These are phyloP conservation scores for Apiospora arundinis DNA, from an alignment of 2,329 filamentous ascomycete genomes.

Conservation along the genomic window DNA sequence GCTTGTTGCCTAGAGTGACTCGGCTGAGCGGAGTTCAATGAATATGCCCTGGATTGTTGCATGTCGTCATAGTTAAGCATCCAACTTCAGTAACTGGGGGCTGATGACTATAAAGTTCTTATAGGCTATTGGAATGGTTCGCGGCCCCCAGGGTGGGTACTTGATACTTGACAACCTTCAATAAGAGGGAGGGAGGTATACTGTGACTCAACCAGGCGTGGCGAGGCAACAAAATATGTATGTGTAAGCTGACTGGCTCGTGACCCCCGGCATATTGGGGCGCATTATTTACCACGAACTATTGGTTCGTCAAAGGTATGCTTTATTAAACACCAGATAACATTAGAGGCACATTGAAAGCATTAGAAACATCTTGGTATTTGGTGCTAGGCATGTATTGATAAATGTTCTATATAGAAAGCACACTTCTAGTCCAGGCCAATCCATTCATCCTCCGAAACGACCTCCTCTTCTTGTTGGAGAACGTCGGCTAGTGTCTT, in stretches of 20 bases:
- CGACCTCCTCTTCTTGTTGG: conserved; percentile 32
- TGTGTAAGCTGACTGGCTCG: not conserved
- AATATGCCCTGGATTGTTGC: too few species aligned
- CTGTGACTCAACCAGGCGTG: not conserved
- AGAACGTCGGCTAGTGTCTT: conserved; percentile 28
- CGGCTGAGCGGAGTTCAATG: not conserved
- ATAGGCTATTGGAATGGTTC: not conserved
- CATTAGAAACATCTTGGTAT: not conserved
- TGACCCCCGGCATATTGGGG: not conserved
- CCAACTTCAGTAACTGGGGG: too few species aligned
- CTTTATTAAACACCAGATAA: not conserved
- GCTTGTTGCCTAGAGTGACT: not conserved
- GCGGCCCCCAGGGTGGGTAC: not conserved
- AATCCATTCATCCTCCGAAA: conserved; percentile 40
- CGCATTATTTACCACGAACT: not conserved
- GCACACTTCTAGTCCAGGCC: conserved; percentile 32
- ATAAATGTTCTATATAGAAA: not conserved
- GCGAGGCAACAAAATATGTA: not conserved
- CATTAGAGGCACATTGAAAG: too few species aligned
- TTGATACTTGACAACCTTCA: not conserved
- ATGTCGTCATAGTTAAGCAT: too few species aligned
- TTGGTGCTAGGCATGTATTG: not conserved
- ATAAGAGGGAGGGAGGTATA: not conserved
- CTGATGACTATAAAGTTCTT: not conserved
- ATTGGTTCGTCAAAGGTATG: not conserved